phyloP scores from a whole-genome alignment of 73 alveolate species.

The Paramecium caudatum region DNA sequence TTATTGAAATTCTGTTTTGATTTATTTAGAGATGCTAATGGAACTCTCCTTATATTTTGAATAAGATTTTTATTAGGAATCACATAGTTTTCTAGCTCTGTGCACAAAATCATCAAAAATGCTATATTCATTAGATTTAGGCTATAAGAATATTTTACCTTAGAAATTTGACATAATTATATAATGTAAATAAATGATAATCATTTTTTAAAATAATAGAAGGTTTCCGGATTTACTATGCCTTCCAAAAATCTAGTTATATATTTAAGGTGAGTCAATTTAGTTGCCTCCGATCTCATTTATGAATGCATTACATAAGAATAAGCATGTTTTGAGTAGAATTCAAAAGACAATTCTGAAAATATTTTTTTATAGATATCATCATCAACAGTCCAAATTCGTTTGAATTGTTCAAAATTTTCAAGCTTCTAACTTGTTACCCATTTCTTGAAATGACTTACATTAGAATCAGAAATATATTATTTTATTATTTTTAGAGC shows the following conservation, averaged over 20 bases:
- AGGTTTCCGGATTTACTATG: constrained; percentile 73
- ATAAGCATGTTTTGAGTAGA: constrained; percentile 70
- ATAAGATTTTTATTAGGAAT: neutral
- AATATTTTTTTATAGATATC: constrained; percentile 61
- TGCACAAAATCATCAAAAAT: constrained; percentile 25
- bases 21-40: constrained; percentile 1
- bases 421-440: constrained; percentile 65
- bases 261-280: constrained; percentile 69
- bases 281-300: constrained; percentile 75
- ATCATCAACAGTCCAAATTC: constrained; percentile 72
- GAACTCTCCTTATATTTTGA: constrained; percentile 36
- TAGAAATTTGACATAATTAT: too few species aligned
- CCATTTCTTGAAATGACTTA: constrained; percentile 71
- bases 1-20: neutral
- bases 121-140: neutral
- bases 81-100: neutral
- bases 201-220: constrained; percentile 68
- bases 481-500: constrained; percentile 56
- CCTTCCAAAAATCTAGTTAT: constrained; percentile 75
- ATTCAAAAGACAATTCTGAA: constrained; percentile 72
- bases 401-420: constrained; percentile 71
- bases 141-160: constrained; percentile 31
- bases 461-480: constrained; percentile 50
- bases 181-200: constrained; percentile 13
- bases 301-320: constrained; percentile 73